Evolutionary conservation across 371 early-diverging fungal species (phyloP).

Genomic region (Mortierella sp.): DNA sequence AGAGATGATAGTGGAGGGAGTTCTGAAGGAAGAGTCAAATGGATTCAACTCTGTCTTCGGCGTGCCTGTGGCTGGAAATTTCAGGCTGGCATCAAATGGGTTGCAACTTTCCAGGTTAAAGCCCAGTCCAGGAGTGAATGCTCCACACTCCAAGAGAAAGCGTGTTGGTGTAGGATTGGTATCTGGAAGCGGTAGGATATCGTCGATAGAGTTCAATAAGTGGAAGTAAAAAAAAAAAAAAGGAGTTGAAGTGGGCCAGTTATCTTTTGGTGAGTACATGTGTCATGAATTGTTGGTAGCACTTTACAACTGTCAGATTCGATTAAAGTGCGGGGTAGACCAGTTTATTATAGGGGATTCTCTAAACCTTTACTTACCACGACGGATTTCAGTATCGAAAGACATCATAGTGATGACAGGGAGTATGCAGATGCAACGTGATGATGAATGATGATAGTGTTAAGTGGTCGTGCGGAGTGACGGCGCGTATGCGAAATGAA

Average conservation of each 20-base stretch:
- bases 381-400: slow-evolving; percentile 31
- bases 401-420: slow-evolving; percentile 25
- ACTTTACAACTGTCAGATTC: too few species aligned
- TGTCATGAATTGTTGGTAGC: background rate
- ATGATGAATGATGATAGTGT: too few species aligned
- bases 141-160: slow-evolving; percentile 59
- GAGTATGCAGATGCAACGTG: background rate
- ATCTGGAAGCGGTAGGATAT: slow-evolving; percentile 16
- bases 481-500: too few species aligned
- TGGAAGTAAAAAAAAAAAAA: background rate
- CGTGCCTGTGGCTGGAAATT: slow-evolving; percentile 38
- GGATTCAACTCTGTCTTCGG: slow-evolving; percentile 46
- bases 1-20: slow-evolving; percentile 10
- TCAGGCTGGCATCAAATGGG: slow-evolving; percentile 60
- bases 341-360: too few species aligned
- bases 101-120: slow-evolving; percentile 50
- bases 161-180: slow-evolving; percentile 61
- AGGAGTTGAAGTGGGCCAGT: slow-evolving; percentile 7
- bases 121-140: slow-evolving; percentile 59
- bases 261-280: background rate
- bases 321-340: too few species aligned
- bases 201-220: background rate
- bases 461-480: too few species aligned
- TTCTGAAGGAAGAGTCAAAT: slow-evolving; percentile 44
- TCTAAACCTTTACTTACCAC: slow-evolving; percentile 25